These are phyloP conservation scores for Ophiostoma ulmi DNA, from an alignment of 2,329 filamentous ascomycete species.

Conservation along the genomic window DNA sequence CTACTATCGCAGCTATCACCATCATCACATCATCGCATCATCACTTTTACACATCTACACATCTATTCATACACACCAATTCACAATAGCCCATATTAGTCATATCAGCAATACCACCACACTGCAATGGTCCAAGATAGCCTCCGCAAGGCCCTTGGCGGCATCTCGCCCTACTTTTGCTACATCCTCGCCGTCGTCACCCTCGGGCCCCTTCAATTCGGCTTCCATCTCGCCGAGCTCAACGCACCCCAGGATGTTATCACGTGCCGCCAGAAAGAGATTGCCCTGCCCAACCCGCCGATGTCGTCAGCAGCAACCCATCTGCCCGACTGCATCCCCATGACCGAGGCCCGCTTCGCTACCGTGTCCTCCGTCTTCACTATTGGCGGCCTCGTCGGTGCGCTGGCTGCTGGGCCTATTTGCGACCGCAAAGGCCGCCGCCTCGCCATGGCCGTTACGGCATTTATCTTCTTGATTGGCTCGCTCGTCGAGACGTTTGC, in stretches of 20 bases:
- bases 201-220: conserved; percentile 86
- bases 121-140: conserved; percentile 35
- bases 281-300: conserved; percentile 29
- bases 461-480: conserved; percentile 69
- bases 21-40: not conserved
- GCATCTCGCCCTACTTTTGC: conserved; percentile 70
- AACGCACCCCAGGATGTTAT: conserved; percentile 94
- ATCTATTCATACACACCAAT: no score
- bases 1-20: no score
- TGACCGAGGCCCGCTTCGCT: conserved; percentile 76
- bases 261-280: conserved; percentile 62
- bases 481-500: conserved; percentile 71
- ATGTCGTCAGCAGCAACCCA: conserved; percentile 27
- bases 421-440: conserved; percentile 72
- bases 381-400: conserved; percentile 78
- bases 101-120: no score
- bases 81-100: no score
- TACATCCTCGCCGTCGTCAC: conserved; percentile 71
- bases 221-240: conserved; percentile 88
- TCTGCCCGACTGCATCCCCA: conserved; percentile 76
- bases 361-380: conserved; percentile 88
- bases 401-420: conserved; percentile 72
- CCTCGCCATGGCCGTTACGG: conserved; percentile 69
- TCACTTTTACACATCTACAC: not conserved
- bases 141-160: conserved; percentile 35